Percentiles rank a stretch among this genome's conserved stretches.
phyloP scores from a whole-genome alignment of 2,329 filamentous ascomycete species.

The Fusarium dimerum region DNA sequence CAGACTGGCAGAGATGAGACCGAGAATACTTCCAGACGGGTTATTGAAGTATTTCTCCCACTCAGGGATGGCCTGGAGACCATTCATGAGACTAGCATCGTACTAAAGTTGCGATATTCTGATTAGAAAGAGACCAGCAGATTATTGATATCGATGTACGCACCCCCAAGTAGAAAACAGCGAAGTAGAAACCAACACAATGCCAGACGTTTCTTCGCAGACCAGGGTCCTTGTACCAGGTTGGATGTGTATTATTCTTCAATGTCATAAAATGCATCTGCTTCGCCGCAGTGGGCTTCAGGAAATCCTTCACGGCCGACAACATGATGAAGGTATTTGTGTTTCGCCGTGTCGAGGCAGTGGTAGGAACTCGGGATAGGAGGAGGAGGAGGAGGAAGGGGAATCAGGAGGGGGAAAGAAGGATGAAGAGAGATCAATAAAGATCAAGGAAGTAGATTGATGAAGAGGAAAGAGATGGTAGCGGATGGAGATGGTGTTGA shows the following conservation, averaged over 20 bases:
- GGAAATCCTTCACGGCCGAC: constrained; percentile 4
- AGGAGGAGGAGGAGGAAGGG: background rate
- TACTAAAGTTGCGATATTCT: constrained; percentile 4
- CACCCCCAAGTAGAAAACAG: constrained; percentile 13
- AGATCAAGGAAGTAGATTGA: too few species aligned
- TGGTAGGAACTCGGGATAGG: too few species aligned
- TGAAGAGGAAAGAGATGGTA: too few species aligned
- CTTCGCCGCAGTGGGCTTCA: constrained; percentile 15
- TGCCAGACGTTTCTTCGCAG: constrained; percentile 17
- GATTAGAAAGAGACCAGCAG: background rate
- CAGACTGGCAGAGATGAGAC: constrained; percentile 14
- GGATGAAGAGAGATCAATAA: background rate
- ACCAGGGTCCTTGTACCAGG: constrained; percentile 15
- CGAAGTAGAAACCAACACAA: constrained; percentile 17
- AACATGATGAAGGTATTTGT: constrained; percentile 6
- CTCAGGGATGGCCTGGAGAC: constrained; percentile 11
- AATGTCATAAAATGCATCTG: constrained; percentile 11
- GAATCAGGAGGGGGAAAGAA: background rate
- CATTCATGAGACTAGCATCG: constrained; percentile 11
- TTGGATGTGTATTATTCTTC: constrained; percentile 17
- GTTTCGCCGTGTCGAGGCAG: too few species aligned
- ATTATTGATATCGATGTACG: background rate
- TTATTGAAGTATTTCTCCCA: constrained; percentile 19
- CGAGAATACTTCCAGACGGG: constrained; percentile 11
- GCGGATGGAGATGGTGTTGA: too few species aligned